These are phyloP conservation scores for Salicornia ramosissima DNA, from an alignment of 148 eudicot genomes.

Conservation along the genomic window DNA sequence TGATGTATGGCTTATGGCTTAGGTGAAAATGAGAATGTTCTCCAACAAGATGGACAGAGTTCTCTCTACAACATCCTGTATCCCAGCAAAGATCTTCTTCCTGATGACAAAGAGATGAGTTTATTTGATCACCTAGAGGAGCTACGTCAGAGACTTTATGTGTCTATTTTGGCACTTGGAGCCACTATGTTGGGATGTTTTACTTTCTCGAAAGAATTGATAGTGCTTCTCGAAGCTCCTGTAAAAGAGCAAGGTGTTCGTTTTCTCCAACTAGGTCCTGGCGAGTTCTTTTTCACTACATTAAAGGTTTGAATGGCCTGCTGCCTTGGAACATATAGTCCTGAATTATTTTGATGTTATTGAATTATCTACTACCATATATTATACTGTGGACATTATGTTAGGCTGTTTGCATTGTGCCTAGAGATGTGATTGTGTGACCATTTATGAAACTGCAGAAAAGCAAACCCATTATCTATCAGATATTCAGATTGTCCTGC, in stretches of 20 bases:
- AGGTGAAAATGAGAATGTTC: conserved; percentile 35
- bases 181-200: conserved; percentile 87
- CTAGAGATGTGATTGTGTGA: not conserved
- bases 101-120: conserved; percentile 95
- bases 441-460: not conserved
- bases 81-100: conserved; percentile 85
- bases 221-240: conserved; percentile 84
- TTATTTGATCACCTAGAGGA: conserved; percentile 93
- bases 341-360: not conserved
- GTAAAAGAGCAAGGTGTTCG: conserved; percentile 88
- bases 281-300: conserved; percentile 97
- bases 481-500: too few relatives aligned
- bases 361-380: not conserved
- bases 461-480: not conserved
- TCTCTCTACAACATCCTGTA: conserved; percentile 72
- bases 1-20: conserved; percentile 34
- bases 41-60: conserved; percentile 38
- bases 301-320: conserved; percentile 52
- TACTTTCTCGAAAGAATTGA: conserved; percentile 83
- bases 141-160: conserved; percentile 71
- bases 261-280: conserved; percentile 91
- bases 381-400: not conserved
- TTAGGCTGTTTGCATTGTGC: not conserved
- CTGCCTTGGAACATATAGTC: not conserved
- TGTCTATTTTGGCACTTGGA: conserved; percentile 90